Evolutionary conservation across 495 filamentous ascomycete species (phyloP).

Genomic region (Sordaria brevicollis): DNA sequence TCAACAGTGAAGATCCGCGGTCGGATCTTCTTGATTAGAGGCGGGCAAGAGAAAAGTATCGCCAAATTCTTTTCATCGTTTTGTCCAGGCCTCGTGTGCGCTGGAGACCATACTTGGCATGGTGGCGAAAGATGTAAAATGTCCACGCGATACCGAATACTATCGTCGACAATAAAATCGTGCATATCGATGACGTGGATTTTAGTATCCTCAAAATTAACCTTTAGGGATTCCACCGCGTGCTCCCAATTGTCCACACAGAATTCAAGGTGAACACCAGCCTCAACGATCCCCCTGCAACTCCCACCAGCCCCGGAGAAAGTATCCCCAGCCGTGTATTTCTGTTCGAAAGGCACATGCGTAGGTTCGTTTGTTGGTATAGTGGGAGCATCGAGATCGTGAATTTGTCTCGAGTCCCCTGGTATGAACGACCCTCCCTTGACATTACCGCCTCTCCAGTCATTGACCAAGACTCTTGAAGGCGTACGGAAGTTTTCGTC

Average conservation of each 20-base stretch:
- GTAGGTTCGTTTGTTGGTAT: neutral
- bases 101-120: constrained; percentile 73
- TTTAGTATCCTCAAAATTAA: constrained; percentile 45
- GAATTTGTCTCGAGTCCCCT: neutral
- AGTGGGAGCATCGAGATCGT: constrained; percentile 3
- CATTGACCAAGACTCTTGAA: constrained; percentile 15
- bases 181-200: constrained; percentile 36
- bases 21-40: constrained; percentile 46
- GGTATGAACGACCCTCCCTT: constrained; percentile 26
- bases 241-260: constrained; percentile 49
- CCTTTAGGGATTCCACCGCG: constrained; percentile 46
- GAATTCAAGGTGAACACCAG: constrained; percentile 50
- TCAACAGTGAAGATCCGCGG: constrained; percentile 76
- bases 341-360: constrained; percentile 15
- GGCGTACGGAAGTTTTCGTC: neutral
- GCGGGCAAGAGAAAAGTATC: constrained; percentile 51
- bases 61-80: constrained; percentile 69
- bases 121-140: constrained; percentile 75
- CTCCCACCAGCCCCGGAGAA: constrained; percentile 74
- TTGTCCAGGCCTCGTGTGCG: constrained; percentile 53
- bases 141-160: constrained; percentile 42
- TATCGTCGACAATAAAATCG: constrained; percentile 31
- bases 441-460: constrained; percentile 30
- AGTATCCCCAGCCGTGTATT: constrained; percentile 58
- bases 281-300: constrained; percentile 54